Conservation (phyloP, 331 rosid species). For the Ulmus americana region DNA sequence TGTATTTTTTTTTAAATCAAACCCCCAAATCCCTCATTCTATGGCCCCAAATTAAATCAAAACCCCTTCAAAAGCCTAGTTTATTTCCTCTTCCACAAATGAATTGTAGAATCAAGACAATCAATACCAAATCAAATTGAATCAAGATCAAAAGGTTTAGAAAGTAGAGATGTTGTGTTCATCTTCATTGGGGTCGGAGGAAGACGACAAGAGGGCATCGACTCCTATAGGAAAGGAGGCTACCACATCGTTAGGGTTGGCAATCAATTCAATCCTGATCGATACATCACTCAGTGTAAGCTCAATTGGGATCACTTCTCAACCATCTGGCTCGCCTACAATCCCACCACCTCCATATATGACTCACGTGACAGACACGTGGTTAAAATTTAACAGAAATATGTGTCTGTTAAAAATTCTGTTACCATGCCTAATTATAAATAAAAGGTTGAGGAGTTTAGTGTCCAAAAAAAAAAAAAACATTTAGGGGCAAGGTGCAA, state of each 20-base stretch:
- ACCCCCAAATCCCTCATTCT: too few relatives aligned
- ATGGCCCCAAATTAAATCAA: too few relatives aligned
- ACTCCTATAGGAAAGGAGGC: slow-evolving; percentile 89
- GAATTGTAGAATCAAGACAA: background rate
- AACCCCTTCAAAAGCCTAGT: too few relatives aligned
- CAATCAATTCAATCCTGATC: slow-evolving; percentile 81
- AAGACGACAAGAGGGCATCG: slow-evolving; percentile 87
- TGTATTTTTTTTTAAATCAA: too few relatives aligned
- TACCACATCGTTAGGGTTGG: slow-evolving; percentile 86
- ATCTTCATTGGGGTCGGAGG: slow-evolving; percentile 86
- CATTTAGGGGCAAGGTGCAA: too few relatives aligned
- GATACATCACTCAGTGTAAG: slow-evolving; percentile 85
- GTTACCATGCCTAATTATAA: too few relatives aligned
- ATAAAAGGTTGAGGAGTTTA: too few relatives aligned
- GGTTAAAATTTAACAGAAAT: too few relatives aligned
- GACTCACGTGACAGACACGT: too few relatives aligned
- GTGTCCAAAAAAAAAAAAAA: too few relatives aligned
- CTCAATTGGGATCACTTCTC: slow-evolving; percentile 97
- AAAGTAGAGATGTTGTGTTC: slow-evolving; percentile 64
- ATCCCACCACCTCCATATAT: slow-evolving; percentile 50
- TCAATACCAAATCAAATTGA: slow-evolving; percentile 16
- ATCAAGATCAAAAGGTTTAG: slow-evolving; percentile 17
- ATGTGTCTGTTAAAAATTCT: too few relatives aligned
- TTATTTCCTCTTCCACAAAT: too few relatives aligned
- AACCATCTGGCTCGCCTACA: slow-evolving; percentile 98